Percentiles rank a stretch among this genome's conserved stretches.
Conservation (phyloP, 164 flowering plant species). For the Piper betle region DNA sequence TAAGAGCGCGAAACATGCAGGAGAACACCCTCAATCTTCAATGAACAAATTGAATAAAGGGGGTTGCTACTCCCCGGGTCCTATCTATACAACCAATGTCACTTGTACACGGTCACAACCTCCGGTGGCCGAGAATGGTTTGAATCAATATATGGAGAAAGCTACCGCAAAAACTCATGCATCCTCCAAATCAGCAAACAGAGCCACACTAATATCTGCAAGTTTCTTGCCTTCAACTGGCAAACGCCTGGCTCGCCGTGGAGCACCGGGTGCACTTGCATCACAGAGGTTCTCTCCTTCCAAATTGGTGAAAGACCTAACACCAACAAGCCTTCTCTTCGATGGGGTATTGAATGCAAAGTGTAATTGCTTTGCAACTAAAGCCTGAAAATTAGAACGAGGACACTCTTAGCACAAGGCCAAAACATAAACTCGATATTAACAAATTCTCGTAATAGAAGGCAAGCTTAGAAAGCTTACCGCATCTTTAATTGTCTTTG, state of each 20-base stretch:
- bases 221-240: constrained; percentile 9
- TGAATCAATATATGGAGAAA: neutral
- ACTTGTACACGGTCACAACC: neutral
- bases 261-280: constrained; percentile 12
- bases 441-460: neutral
- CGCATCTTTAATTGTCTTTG: constrained; percentile 14
- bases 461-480: constrained; percentile 6
- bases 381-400: constrained; percentile 9
- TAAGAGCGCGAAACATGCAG: too few relatives aligned
- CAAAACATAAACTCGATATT: neutral
- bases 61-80: neutral
- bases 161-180: neutral
- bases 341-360: constrained; percentile 17
- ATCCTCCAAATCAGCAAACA: constrained; percentile 7
- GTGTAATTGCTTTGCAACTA: constrained; percentile 14
- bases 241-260: constrained; percentile 1
- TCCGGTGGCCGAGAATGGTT: neutral
- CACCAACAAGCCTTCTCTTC: constrained; percentile 1
- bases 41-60: neutral
- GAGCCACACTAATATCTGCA: constrained; percentile 13
- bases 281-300: constrained; percentile 1
- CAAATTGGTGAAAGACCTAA: neutral
- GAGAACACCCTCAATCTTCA: neutral
- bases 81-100: neutral
- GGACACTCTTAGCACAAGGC: neutral